Base-by-base conservation (phyloP, 176 grass and related monocot genomes). In the Eleusine indica region DNA sequence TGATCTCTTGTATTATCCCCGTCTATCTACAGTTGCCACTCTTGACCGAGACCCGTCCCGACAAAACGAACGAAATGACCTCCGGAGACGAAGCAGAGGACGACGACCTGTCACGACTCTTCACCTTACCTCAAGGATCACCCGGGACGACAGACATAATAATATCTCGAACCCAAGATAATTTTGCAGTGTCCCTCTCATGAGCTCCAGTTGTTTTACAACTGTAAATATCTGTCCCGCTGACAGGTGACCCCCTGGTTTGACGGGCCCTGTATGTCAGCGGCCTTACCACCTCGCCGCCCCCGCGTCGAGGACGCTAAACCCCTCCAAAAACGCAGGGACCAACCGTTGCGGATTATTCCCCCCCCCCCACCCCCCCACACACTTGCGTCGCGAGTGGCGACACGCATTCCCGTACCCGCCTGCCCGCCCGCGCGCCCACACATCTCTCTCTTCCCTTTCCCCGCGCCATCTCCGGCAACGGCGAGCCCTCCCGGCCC, bases 291-390 rank as follows among this genome's bases (percentile, higher is more conserved):
- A 11, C 49, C 1, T 0, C 49, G 15, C 14, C 0, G 13, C 29
- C 7, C 13, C 35, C 7, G 35, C 18, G 15, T 16, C 49, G 37
- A 7, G 48, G 1, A 9, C 7, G 49, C 35, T 18, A 29, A 75
- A 75, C 21, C 82, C 71, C 61, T 75, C 68, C 66, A 58, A 39
- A 74, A 81, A 46, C 62, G 70, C 85, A 68, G 61, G 48, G 62
- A 58, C 85, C 85, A 86, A 81, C 70, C 85, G 78, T 86, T 75
- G 60, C 77, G 78, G 85, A 86, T 86, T 73, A 68, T 80, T 74
- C 32, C 17, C 5, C 14, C 19, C 9, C 7, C 29, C 5, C 32
- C 17, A 4, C 14, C 19, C 25, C 25, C 25, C 9, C 7, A 19
- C 5, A 7, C 66, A 30, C 68, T 0, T 56, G 72, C 35, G 82